Percentiles rank a stretch among this genome's conserved stretches.
Evolutionary conservation across 192 early-diverging fungal species (phyloP).

Genomic region (Mortierella alpina): DNA sequence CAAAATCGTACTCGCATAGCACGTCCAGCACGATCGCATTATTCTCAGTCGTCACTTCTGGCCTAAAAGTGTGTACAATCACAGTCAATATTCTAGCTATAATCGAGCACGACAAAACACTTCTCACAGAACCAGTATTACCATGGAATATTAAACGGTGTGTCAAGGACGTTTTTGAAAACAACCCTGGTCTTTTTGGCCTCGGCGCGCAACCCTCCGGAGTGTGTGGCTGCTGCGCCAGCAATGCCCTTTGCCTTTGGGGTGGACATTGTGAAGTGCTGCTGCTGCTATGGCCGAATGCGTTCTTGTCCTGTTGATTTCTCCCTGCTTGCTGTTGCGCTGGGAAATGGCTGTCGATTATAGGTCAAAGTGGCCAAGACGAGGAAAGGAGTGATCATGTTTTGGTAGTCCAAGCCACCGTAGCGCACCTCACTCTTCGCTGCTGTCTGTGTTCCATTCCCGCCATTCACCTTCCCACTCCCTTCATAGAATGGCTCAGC

Average conservation of each 20-base stretch:
- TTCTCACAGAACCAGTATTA: not conserved
- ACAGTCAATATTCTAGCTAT: not conserved
- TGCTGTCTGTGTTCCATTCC: not conserved
- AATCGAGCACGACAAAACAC: not conserved
- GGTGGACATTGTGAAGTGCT: not conserved
- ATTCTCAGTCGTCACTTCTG: conserved; percentile 23
- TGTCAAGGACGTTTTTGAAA: conserved; percentile 43
- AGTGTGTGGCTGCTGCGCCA: conserved; percentile 8
- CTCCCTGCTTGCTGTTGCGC: not conserved
- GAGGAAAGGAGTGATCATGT: not conserved
- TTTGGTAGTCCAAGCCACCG: conserved; percentile 12
- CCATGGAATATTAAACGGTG: conserved; percentile 47
- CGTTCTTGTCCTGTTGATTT: not conserved
- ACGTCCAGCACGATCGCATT: conserved; percentile 42
- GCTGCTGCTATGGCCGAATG: not conserved
- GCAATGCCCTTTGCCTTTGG: conserved; percentile 6
- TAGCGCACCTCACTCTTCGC: too few species aligned
- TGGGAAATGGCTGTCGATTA: not conserved
- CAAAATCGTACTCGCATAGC: conserved; percentile 37
- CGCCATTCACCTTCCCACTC: not conserved
- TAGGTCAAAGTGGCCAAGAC: not conserved
- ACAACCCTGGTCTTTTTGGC: conserved; percentile 41
- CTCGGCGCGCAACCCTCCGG: conserved; percentile 39
- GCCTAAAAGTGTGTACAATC: conserved; percentile 5
- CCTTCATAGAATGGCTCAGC: conserved; percentile 27